Conservation (phyloP, 2,329 filamentous ascomycete species). For the Sporothrix curviconia region DNA sequence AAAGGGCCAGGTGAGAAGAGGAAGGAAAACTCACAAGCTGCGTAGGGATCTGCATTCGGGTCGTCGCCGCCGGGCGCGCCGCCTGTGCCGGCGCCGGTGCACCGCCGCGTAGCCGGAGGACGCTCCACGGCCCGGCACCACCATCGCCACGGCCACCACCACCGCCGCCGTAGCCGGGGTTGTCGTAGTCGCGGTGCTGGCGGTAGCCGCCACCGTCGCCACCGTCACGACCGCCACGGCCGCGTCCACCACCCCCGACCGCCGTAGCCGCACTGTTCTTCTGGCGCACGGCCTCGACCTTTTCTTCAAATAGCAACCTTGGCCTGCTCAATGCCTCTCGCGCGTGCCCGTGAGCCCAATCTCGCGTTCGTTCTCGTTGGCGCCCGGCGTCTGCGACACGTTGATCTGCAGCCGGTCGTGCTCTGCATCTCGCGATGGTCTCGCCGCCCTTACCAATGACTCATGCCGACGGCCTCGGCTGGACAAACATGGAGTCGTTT, state of each 20-base stretch:
- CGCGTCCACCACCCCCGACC: slow-evolving; percentile 36
- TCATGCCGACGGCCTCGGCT: slow-evolving; percentile 90
- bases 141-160: slow-evolving; percentile 35
- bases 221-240: slow-evolving; percentile 43
- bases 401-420: slow-evolving; percentile 86
- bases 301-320: slow-evolving; percentile 84
- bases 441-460: slow-evolving; percentile 92
- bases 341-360: slow-evolving; percentile 76
- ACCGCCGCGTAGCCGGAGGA: slow-evolving; percentile 36
- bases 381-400: slow-evolving; percentile 72
- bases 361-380: slow-evolving; percentile 72
- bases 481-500: slow-evolving; percentile 81
- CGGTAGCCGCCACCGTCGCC: slow-evolving; percentile 40
- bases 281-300: slow-evolving; percentile 73
- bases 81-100: slow-evolving; percentile 37
- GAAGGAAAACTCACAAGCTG: slow-evolving; percentile 55
- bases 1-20: not conserved
- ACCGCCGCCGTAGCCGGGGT: slow-evolving; percentile 37
- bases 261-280: slow-evolving; percentile 44
- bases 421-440: slow-evolving; percentile 93
- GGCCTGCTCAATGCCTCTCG: slow-evolving; percentile 70
- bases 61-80: slow-evolving; percentile 38
- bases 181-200: slow-evolving; percentile 30
- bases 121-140: slow-evolving; percentile 43
- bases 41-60: slow-evolving; percentile 61